Percentiles rank a stretch among this genome's conserved stretches.
Evolutionary conservation across 805 yeast genomes (phyloP).

Genomic region (Suhomyces sp.): DNA sequence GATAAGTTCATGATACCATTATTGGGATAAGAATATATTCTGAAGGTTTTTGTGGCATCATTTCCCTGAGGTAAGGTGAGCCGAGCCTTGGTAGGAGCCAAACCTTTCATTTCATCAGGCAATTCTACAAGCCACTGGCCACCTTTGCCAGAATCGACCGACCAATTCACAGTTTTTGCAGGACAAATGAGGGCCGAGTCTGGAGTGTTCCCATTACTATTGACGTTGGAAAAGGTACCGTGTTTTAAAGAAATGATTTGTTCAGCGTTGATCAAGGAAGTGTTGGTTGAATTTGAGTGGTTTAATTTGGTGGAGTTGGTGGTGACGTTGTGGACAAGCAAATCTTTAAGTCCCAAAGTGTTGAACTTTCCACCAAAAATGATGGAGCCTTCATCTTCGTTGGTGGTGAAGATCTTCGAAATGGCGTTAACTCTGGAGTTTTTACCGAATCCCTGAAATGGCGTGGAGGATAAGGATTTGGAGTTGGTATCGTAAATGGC

Average conservation of each 20-base stretch:
- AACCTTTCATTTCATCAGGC: conserved; percentile 46
- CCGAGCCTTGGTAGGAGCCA: conserved; percentile 69
- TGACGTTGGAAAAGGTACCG: conserved; percentile 52
- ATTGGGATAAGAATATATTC: conserved; percentile 74
- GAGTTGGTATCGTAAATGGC: conserved; percentile 58
- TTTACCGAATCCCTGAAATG: conserved; percentile 74
- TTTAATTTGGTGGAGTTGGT: conserved; percentile 22
- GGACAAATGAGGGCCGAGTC: conserved; percentile 55
- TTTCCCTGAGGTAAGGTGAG: conserved; percentile 57
- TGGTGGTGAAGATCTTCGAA: conserved; percentile 35
- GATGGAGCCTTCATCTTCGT: conserved; percentile 41
- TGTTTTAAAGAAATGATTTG: conserved; percentile 58
- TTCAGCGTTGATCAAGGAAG: conserved; percentile 47
- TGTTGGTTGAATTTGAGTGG: conserved; percentile 36
- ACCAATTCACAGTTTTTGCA: conserved; percentile 50
- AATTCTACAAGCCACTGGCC: conserved; percentile 68
- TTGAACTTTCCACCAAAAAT: conserved; percentile 79
- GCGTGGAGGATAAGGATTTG: conserved; percentile 43
- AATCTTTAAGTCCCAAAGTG: conserved; percentile 53
- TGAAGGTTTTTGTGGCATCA: conserved; percentile 58
- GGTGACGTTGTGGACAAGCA: conserved; percentile 38
- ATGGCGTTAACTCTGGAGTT: conserved; percentile 64
- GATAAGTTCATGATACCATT: conserved; percentile 90
- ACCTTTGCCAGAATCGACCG: conserved; percentile 39
- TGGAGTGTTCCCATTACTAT: conserved; percentile 32